Percentiles rank a stretch among this genome's conserved stretches.
phyloP scores from a whole-genome alignment of 2,329 filamentous ascomycete genomes.

The Arthrobotrys conoides region DNA sequence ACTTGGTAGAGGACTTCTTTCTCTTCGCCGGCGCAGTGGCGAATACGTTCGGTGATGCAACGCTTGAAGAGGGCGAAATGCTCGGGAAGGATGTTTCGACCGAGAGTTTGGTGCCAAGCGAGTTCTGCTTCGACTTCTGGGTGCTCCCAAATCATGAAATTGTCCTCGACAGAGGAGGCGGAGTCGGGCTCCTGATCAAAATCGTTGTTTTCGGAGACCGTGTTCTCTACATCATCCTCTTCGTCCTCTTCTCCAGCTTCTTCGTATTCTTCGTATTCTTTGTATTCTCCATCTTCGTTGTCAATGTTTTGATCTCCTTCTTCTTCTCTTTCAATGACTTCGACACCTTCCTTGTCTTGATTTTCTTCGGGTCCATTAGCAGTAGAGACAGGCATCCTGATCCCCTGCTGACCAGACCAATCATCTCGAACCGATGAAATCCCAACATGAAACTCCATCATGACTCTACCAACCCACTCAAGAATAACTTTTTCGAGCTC shows the following conservation, averaged over 20 bases:
- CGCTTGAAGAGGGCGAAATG: slow-evolving; percentile 22
- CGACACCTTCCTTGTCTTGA: background rate
- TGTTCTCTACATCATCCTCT: background rate
- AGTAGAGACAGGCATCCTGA: background rate
- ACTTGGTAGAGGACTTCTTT: background rate
- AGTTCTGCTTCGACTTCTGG: background rate
- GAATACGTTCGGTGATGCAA: background rate
- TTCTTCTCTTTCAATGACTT: background rate
- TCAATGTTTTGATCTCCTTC: too few species aligned
- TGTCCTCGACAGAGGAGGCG: background rate
- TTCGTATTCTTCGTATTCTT: background rate
- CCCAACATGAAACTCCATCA: background rate
- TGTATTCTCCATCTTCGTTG: too few species aligned
- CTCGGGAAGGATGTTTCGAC: background rate
- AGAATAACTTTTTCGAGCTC: background rate
- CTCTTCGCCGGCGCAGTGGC: background rate
- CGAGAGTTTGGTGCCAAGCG: background rate
- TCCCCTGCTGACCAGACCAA: background rate
- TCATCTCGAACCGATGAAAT: background rate
- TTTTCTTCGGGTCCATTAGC: background rate
- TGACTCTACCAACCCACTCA: background rate
- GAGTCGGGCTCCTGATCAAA: too few species aligned
- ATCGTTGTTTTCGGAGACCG: background rate
- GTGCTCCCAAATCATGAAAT: background rate
- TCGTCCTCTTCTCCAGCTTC: background rate